Evolutionary conservation across 73 alveolate species (phyloP).

Genomic region (Tetrahymena borealis): DNA sequence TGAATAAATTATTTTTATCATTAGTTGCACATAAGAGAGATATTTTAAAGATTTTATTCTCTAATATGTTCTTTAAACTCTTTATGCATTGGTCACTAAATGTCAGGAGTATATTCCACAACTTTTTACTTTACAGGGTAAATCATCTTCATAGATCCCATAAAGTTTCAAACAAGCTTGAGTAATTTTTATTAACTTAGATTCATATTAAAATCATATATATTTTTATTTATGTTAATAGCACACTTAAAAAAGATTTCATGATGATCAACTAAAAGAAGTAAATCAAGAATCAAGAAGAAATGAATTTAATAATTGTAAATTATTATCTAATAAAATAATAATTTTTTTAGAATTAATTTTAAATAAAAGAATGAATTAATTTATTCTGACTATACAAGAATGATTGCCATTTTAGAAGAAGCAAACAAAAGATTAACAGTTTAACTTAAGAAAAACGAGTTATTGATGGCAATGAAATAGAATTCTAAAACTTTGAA

Average conservation of each 20-base stretch:
- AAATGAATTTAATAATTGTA: background rate
- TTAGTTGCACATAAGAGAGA: constrained; percentile 27
- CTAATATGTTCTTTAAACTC: constrained; percentile 15
- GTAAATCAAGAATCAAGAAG: background rate
- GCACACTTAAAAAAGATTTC: background rate
- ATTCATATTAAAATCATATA: background rate
- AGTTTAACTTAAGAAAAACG: background rate
- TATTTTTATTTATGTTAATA: background rate
- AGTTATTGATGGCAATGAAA: background rate
- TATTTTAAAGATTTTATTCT: constrained; percentile 6
- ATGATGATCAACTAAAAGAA: background rate
- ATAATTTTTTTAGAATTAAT: background rate
- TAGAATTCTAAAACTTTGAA: background rate
- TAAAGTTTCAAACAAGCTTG: background rate
- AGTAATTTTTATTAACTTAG: background rate
- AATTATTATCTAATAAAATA: background rate
- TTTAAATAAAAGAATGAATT: background rate
- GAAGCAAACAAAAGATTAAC: background rate
- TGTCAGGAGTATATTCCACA: constrained; percentile 20
- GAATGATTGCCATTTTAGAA: background rate
- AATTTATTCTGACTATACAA: background rate
- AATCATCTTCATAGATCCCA: constrained; percentile 22
- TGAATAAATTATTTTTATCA: background rate
- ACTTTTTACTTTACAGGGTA: constrained; percentile 8
- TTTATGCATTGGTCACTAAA: constrained; percentile 30